Evolutionary conservation across 2,329 filamentous ascomycete genomes (phyloP), one percentile per base, ranked within the genome.

Genomic region (Aspergillus melleus): DNA sequence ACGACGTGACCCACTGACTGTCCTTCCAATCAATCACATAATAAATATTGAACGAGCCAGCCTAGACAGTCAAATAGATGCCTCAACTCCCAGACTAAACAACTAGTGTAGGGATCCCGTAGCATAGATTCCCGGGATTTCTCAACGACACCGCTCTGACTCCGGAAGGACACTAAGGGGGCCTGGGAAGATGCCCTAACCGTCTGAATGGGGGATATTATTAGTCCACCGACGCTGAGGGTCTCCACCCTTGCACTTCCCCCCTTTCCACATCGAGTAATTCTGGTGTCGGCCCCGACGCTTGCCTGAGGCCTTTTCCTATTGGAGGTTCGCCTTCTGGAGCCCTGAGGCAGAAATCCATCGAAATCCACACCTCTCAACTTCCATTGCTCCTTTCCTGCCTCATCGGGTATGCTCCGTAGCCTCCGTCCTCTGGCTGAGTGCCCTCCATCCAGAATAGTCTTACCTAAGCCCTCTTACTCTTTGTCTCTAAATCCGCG

Each of bases 121-220:
- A 22, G 22, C 22, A 22, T 22, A 22, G 22, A 22, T 22, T 22
- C 22, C 22, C 22, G 22, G 22, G 22, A 22, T 22, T 22, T 22
- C 22, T 22, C 22, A 22, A 22, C 46, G 19, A 26, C 22, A 22
- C 46, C 19, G 26, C 26, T 29, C 26, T 29, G 26, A 29, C 26
- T 29, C 32, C 32, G 11, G 12, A 10, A 32, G 30, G 24, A 3
- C 22, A n/a, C 49, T 51, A 51, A 49, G 9, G 19, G 42, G 42
- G 20, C 29, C 16, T 14, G 19, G 30, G 14, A 42, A 46, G 8
- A 51, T 56, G 47, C 54, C 49, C 54, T 46, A 56, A 56, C 47
- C 54, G 57, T 58, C 47, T 47, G 52, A 26, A 52, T 52, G n/a
- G 55, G 53, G 46, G 54, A 60, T 64, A 62, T 57, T 62, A 60